Evolutionary conservation across 441 rosid genomes (phyloP), one percentile per base, ranked within the genome.

Genomic region (Adansonia madagascariensis): DNA sequence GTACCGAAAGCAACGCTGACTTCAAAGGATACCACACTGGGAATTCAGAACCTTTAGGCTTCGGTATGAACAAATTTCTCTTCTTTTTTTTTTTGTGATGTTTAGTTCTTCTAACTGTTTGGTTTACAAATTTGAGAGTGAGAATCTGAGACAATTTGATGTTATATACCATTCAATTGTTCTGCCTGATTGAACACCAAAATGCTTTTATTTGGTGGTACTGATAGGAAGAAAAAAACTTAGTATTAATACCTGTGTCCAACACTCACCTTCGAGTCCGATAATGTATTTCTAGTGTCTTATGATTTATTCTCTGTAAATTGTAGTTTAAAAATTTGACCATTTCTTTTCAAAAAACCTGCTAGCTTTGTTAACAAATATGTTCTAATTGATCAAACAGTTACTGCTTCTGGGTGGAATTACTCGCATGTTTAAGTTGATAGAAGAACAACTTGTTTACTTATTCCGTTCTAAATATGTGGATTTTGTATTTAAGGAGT

Each of bases 1-100:
- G 98, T 27, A 95, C 97, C 50, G 99, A 95, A 85, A 92, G 84
- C 69, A 94, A 93, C 86, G 88, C 93, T 8, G 97, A 89, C 43
- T 93, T 95, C 83, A 90, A 89, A 85, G 96, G 94, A 70, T 95
- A 95, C 82, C 98, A 95, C 85, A 91, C 84, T 83, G 98, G 99
- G 77, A 93, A 95, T 84, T 86, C 97, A 6, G 98, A 95, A 50
- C 99, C 97, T 81, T 87, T 89, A 74, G 98, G 99, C 78, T 93
- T 93, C 77, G 99, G 98, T 95, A 89, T 65, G 84, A n/a, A 31
- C 64, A 59, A 56, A 50, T 65, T 64, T 69, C 78, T 64, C 49
- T 3, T 20, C 57, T 8, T 46, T 52, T 53, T 22, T 24, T 24
- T 24, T 24, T 24, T 24, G 1, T 4, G 2, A 31, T 53, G 52